Base-by-base conservation (phyloP, 179 eudicot genomes). In the Actinidia polygama region DNA sequence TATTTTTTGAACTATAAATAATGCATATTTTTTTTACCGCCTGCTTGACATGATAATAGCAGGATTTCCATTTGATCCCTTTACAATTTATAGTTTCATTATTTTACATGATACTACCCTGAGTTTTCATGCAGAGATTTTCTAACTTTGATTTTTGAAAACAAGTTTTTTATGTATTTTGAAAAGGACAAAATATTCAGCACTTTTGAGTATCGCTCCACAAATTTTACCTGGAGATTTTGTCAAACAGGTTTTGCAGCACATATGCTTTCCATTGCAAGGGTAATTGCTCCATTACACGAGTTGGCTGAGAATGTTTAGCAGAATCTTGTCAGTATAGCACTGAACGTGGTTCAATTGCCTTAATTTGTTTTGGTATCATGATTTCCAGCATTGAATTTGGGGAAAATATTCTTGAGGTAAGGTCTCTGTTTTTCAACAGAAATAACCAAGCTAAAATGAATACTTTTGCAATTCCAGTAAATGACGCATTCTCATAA, bases 301-400 rank as follows among this genome's bases (percentile, higher is more conserved):
- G 98, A 97, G 90, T 88, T 97, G 87, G 94, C 99, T 10, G 99
- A 97, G 88, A 98, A 97, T 87, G 98, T 90, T 7, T 97, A 98
- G 99, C 98, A 94, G 90, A 88, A 94, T 73, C 94, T 97, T 79
- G 95, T 68, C 86, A 91, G 64, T 86, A 88, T 82, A 86, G 86
- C 50, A 73, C 86, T 53, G 91, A 91, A 85, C 97, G 92, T 81
- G 98, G 93, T 61, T 86, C 91, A 30, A 59, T 78, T 62, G 93
- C 97, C 18, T n/a, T 81, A 85, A 84, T 95, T 85, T 84, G 94
- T 93, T 82, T 96, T 96, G 49, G 98, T 93, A 86, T 91, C 98
- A 23, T 83, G 91, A 83, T 97, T 98, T 98, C 98, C 99, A 11
- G 69, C 81, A 21, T 71, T 88, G 84, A 85, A 49, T 89, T 92